phyloP scores from a whole-genome alignment of 2,329 filamentous ascomycete species.

The Cladosporium sp. region DNA sequence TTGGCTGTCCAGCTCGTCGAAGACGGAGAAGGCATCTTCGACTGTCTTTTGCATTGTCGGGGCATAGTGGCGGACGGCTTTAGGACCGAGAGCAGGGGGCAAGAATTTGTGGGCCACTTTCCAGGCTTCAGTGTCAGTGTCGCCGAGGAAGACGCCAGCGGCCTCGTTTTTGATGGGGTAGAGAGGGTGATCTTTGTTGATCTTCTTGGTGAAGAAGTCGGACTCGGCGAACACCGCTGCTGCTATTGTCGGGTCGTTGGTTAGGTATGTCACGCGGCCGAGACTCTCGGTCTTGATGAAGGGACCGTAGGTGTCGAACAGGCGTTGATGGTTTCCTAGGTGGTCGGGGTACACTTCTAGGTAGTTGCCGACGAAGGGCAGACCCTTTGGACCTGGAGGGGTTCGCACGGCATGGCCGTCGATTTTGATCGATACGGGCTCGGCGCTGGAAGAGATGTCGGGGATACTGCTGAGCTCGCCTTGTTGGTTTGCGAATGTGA shows the following conservation, averaged over 20 bases:
- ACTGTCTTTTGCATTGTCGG: constrained; percentile 55
- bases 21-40: constrained; percentile 46
- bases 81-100: constrained; percentile 54
- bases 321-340: constrained; percentile 38
- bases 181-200: constrained; percentile 29
- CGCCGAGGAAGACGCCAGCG: constrained; percentile 33
- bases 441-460: constrained; percentile 29
- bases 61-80: constrained; percentile 52
- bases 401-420: constrained; percentile 47
- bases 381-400: constrained; percentile 33
- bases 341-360: constrained; percentile 37
- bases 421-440: constrained; percentile 39
- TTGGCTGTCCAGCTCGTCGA: constrained; percentile 45
- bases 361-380: constrained; percentile 35
- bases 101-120: constrained; percentile 56
- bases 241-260: constrained; percentile 35
- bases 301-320: constrained; percentile 36
- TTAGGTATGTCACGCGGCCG: constrained; percentile 32
- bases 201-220: constrained; percentile 41
- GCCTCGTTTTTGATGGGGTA: constrained; percentile 30
- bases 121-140: constrained; percentile 52
- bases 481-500: constrained; percentile 2
- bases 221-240: constrained; percentile 32
- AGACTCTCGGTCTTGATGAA: constrained; percentile 36
- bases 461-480: constrained; percentile 13